A percentile compares a stretch with the other conserved stretches of the same genome.
phyloP scores from a whole-genome alignment of 2,329 filamentous ascomycete species.

The Stachybotrys chartarum region DNA sequence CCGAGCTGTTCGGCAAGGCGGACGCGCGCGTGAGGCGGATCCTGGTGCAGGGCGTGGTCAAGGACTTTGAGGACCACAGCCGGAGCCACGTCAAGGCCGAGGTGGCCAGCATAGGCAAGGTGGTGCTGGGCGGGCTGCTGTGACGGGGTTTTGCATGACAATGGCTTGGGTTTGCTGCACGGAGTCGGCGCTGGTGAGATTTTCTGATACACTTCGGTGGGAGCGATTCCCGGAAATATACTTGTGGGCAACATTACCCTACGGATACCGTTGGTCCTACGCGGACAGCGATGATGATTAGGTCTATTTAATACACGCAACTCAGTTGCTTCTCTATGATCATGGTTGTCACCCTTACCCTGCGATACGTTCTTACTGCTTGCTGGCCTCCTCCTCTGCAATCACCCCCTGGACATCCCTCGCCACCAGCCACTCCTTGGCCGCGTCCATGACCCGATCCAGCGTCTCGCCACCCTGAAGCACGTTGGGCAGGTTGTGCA shows the following conservation, averaged over 20 bases:
- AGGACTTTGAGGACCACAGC: conserved; percentile 89
- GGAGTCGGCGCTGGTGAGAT: neutral
- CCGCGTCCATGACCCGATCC: conserved; percentile 70
- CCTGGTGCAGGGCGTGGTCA: conserved; percentile 76
- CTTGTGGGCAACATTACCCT: neutral
- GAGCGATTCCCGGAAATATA: neutral
- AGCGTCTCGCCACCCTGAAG: conserved; percentile 65
- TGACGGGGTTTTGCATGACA: conserved; percentile 19
- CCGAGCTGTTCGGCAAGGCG: conserved; percentile 83
- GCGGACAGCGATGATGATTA: neutral
- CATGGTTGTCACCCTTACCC: no score
- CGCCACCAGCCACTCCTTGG: conserved; percentile 67
- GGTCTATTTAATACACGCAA: neutral
- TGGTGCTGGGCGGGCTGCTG: conserved; percentile 84
- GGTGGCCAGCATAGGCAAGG: conserved; percentile 76
- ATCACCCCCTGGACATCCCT: conserved; percentile 68
- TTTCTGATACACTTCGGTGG: neutral
- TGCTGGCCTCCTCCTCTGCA: conserved; percentile 47
- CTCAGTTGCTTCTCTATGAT: neutral
- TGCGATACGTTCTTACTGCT: conserved; percentile 1
- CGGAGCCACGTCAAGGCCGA: conserved; percentile 70
- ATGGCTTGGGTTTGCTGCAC: neutral
- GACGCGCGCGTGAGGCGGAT: conserved; percentile 83
- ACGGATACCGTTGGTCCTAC: neutral
- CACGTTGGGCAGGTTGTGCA: conserved; percentile 76